phyloP scores from a whole-genome alignment of 768 basidiomycete species.

The Phylloporus scabripes region DNA sequence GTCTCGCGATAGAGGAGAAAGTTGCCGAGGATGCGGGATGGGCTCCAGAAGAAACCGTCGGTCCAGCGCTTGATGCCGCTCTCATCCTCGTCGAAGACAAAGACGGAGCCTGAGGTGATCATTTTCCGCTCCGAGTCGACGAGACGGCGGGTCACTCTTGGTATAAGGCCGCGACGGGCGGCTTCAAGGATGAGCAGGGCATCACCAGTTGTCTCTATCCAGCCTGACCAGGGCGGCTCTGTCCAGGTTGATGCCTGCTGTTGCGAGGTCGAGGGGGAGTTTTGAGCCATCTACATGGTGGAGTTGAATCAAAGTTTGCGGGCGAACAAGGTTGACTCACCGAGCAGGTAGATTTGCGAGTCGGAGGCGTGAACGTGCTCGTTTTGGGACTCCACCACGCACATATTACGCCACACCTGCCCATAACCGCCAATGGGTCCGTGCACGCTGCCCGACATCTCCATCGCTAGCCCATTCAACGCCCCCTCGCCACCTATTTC shows the following conservation, averaged over 20 bases:
- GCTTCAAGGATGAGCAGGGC: slow-evolving; percentile 97
- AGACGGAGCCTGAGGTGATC: slow-evolving; percentile 91
- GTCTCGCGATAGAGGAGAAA: slow-evolving; percentile 95
- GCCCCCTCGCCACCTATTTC: not conserved
- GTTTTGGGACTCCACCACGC: slow-evolving; percentile 24
- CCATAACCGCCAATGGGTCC: slow-evolving; percentile 29
- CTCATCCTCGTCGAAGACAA: slow-evolving; percentile 96
- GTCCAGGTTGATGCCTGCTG: slow-evolving; percentile 55
- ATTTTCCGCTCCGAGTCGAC: slow-evolving; percentile 90
- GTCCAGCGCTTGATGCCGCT: slow-evolving; percentile 98
- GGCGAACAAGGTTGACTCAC: slow-evolving; percentile 64
- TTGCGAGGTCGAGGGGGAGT: slow-evolving; percentile 24
- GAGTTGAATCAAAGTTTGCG: slow-evolving; percentile 38
- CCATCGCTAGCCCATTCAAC: not conserved
- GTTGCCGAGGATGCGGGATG: slow-evolving; percentile 87
- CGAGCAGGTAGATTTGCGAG: slow-evolving; percentile 57
- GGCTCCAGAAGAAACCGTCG: slow-evolving; percentile 95
- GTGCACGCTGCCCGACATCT: slow-evolving; percentile 10
- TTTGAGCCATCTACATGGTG: slow-evolving; percentile 28
- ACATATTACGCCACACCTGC: slow-evolving; percentile 30
- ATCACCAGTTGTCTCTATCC: slow-evolving; percentile 93
- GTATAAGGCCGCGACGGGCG: slow-evolving; percentile 83
- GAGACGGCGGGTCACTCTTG: slow-evolving; percentile 85
- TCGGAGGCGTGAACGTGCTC: slow-evolving; percentile 43
- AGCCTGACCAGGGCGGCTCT: slow-evolving; percentile 89